Evolutionary conservation across 768 basidiomycete species (phyloP).

Genomic region (Fibroporia radiculosa): DNA sequence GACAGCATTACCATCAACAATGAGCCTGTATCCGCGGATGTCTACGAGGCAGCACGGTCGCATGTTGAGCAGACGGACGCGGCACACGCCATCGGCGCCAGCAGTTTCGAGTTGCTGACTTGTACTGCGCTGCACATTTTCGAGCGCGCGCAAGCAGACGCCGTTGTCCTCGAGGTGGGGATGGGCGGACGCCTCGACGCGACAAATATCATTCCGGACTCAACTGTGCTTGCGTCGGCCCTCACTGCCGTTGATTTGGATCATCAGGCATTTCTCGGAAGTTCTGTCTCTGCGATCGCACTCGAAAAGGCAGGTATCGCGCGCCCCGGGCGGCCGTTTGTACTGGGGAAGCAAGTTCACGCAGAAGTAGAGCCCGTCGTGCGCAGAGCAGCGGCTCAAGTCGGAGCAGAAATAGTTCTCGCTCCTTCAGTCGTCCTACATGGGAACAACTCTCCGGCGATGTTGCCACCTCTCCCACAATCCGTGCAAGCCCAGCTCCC

Average conservation of each 20-base stretch:
- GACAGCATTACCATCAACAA: conserved; percentile 74
- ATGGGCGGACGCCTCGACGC: conserved; percentile 93
- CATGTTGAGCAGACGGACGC: conserved; percentile 43
- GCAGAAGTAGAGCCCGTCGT: conserved; percentile 39
- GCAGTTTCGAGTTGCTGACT: conserved; percentile 80
- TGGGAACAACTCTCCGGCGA: conserved; percentile 23
- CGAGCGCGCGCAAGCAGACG: conserved; percentile 59
- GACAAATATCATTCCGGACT: conserved; percentile 79
- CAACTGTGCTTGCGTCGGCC: conserved; percentile 65
- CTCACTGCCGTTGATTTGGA: conserved; percentile 87
- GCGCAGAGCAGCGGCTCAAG: conserved; percentile 31
- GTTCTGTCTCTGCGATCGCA: conserved; percentile 66
- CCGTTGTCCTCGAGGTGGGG: conserved; percentile 88
- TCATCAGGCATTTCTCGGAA: conserved; percentile 85
- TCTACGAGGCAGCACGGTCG: conserved; percentile 40
- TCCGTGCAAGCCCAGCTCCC: conserved; percentile 36
- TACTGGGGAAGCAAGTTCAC: conserved; percentile 60
- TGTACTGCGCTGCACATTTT: conserved; percentile 75
- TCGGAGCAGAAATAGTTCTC: conserved; percentile 29
- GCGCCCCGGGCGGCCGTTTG: conserved; percentile 48
- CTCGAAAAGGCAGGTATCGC: conserved; percentile 81
- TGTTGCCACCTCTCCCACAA: conserved; percentile 28
- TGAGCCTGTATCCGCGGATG: conserved; percentile 35
- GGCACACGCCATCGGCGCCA: conserved; percentile 40
- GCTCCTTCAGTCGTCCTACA: conserved; percentile 27